Percentiles rank a stretch among this genome's conserved stretches.
These are phyloP conservation scores for Backusella luteola DNA, from an alignment of 192 early-diverging fungal species.

Conservation along the genomic window DNA sequence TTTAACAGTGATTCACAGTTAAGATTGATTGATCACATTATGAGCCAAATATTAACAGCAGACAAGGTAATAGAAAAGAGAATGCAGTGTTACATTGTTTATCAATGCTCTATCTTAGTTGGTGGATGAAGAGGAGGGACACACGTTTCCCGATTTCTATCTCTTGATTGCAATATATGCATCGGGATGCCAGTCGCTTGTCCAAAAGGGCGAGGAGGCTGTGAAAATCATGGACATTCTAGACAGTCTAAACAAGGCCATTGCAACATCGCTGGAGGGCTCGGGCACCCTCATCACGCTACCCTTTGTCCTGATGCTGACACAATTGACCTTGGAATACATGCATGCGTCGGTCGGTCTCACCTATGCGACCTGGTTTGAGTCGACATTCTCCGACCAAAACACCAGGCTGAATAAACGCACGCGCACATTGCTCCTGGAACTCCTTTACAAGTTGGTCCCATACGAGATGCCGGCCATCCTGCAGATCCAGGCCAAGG, in stretches of 20 bases:
- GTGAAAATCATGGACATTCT: neutral
- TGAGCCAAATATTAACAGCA: neutral
- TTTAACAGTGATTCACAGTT: neutral
- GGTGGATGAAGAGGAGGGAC: neutral
- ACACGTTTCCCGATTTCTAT: neutral
- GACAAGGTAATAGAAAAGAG: neutral
- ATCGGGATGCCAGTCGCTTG: neutral
- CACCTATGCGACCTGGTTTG: neutral
- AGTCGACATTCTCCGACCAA: neutral
- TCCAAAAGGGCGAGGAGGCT: neutral
- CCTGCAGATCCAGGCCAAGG: constrained; percentile 8
- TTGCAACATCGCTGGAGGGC: neutral
- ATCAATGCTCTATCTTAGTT: neutral
- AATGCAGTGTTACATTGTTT: neutral
- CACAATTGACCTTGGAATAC: constrained; percentile 1
- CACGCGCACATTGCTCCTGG: neutral
- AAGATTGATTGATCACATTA: neutral
- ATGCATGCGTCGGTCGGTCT: neutral
- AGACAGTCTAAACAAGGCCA: neutral
- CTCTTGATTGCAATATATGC: neutral
- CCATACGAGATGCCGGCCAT: constrained; percentile 4
- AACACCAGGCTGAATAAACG: neutral
- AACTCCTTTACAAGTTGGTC: neutral
- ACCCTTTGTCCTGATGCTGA: neutral
- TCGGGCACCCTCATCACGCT: neutral